Evolutionary conservation across 2,329 filamentous ascomycete species (phyloP), one percentile per base, ranked within the genome.

Genomic region (Talaromyces sp.): DNA sequence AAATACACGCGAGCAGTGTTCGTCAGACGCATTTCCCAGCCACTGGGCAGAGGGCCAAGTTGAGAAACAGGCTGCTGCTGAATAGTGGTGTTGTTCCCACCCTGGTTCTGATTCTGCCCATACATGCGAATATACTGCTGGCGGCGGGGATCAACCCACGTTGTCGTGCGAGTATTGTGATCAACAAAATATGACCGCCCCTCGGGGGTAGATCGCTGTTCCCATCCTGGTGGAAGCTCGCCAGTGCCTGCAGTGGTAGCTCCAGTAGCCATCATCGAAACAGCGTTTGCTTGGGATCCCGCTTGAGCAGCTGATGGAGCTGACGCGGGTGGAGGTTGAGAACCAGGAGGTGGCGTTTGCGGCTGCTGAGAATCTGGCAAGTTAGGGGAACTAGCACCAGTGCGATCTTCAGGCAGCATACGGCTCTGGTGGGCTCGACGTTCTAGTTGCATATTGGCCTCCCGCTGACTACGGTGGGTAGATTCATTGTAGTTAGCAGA

Each of bases 51-150:
- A 22, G 94, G 94, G 3, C 94, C 94, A 41, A 99, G 83, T 72
- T 99, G 94, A 2, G 94, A 97, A 2, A 99, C 94, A 1, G 94
- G 93, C 75, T 99, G 94, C 70, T 49, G 47, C 16, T 97, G 93
- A 60, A 97, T 96, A 48, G 87, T 89, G 43, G 90, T 92, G 64
- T 87, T 91, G 63, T 86, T 85, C 41, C 80, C 79, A 32, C 76
- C 77, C 49, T 55, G 57, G 88, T 89, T 94, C 65, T 64, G 62
- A 16, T 61, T 62, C 33, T 93, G 90, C 2, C 92, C 93, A 70
- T 99, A 99, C 90, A 97, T 97, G 54, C 94, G 84, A 56, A 99
- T 97, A 75, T 97, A 99, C 73, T 99, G 94, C 75, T 97, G 94
- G 57, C 94, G 87, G 64, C 94, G 87, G 27, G 94, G 94, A 71